Percentiles rank a stretch among this genome's conserved stretches.
These are phyloP conservation scores for Leccinum subspadiceum DNA, from an alignment of 1,284 basidiomycete species.

Conservation along the genomic window DNA sequence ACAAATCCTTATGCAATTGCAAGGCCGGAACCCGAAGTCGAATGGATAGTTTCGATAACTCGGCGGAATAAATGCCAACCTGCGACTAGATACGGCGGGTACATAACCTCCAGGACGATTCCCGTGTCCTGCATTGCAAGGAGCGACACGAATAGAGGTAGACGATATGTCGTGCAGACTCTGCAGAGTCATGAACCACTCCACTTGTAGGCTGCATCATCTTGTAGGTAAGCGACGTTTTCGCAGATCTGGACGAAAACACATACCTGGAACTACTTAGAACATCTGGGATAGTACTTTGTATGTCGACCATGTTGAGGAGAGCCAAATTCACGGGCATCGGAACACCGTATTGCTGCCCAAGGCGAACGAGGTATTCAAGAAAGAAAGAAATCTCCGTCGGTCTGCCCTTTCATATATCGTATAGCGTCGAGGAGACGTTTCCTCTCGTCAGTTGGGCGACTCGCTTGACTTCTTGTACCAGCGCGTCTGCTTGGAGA, in stretches of 20 bases:
- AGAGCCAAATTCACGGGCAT: conserved; percentile 67
- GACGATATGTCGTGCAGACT: neutral
- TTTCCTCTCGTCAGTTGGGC: conserved; percentile 59
- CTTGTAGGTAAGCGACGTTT: neutral
- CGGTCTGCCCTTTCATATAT: conserved; percentile 54
- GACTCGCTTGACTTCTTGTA: conserved; percentile 54
- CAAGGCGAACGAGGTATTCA: conserved; percentile 83
- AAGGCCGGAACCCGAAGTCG: neutral
- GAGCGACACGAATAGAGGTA: neutral
- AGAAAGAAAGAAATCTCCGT: conserved; percentile 80
- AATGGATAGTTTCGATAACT: neutral
- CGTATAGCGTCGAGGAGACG: conserved; percentile 76
- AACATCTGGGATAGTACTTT: conserved; percentile 39
- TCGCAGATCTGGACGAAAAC: neutral
- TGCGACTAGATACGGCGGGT: neutral
- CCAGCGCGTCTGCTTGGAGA: conserved; percentile 40
- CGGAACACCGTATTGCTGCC: conserved; percentile 54
- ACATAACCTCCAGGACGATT: neutral
- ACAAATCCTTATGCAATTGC: neutral
- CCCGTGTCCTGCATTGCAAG: neutral
- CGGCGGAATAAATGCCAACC: neutral
- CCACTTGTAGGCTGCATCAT: neutral
- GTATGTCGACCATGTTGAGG: conserved; percentile 59
- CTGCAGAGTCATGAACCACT: neutral
- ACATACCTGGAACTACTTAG: conserved; percentile 14